phyloP scores from a whole-genome alignment of 2,329 filamentous ascomycete genomes.

The Lasiodiplodia citricola region DNA sequence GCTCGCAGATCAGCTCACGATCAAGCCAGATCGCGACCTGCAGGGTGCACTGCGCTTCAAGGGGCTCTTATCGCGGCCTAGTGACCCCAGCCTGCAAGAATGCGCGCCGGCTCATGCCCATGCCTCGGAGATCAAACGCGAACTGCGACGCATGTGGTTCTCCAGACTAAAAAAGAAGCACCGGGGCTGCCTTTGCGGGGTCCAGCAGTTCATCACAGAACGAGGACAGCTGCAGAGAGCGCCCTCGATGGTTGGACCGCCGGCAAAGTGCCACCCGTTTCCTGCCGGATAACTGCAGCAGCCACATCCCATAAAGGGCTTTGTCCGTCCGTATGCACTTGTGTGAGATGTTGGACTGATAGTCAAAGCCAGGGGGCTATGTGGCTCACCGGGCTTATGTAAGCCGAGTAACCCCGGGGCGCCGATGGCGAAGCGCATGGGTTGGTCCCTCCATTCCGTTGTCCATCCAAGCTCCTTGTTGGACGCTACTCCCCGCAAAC shows the following conservation, averaged over 20 bases:
- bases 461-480: slow-evolving; percentile 1
- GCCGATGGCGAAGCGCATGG: neutral
- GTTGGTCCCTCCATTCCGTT: neutral
- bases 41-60: neutral
- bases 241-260: too few relatives aligned
- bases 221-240: too few relatives aligned
- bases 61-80: neutral
- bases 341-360: neutral
- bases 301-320: neutral
- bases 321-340: neutral
- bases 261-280: neutral
- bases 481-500: slow-evolving; percentile 5
- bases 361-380: neutral
- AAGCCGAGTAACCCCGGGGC: neutral
- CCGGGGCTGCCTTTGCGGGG: neutral
- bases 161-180: neutral
- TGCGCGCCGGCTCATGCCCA: neutral
- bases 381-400: neutral
- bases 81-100: neutral
- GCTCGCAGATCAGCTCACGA: slow-evolving; percentile 9
- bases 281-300: neutral
- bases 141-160: neutral
- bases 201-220: neutral
- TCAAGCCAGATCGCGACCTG: slow-evolving; percentile 18
- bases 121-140: slow-evolving; percentile 2